Evolutionary conservation across 805 yeast species (phyloP).

Genomic region (Barnettozyma sp.): DNA sequence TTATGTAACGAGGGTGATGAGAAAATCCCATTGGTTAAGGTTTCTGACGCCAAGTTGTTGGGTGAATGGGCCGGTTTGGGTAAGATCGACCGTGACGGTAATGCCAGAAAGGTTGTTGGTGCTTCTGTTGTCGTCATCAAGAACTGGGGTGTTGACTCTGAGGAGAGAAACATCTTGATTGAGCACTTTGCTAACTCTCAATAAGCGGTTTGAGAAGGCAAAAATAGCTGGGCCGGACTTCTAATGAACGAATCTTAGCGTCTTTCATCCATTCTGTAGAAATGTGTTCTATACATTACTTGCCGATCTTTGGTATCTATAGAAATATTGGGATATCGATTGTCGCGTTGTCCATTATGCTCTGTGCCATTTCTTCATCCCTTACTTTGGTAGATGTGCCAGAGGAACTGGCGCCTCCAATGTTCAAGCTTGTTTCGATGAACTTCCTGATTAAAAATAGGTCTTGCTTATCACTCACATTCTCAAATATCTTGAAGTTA

Average conservation of each 20-base stretch:
- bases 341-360: conserved; percentile 3
- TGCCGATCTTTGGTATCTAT: no score
- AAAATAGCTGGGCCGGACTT: no score
- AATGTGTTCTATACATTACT: no score
- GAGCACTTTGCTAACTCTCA: conserved; percentile 92
- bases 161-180: conserved; percentile 92
- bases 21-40: conserved; percentile 97
- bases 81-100: conserved; percentile 99
- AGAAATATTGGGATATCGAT: conserved; percentile 24
- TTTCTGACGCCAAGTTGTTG: conserved; percentile 97
- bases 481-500: conserved; percentile 31
- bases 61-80: conserved; percentile 99
- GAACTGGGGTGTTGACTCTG: conserved; percentile 99
- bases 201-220: conserved; percentile 45
- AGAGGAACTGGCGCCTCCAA: background rate
- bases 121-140: conserved; percentile 99
- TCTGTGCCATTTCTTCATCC: background rate
- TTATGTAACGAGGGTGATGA: conserved; percentile 96
- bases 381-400: background rate
- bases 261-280: no score
- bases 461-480: conserved; percentile 8
- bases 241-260: no score
- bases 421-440: conserved; percentile 7
- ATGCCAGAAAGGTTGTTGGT: conserved; percentile 99
- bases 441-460: conserved; percentile 1